Evolutionary conservation across 208 protist genomes (phyloP), one percentile per base, ranked within the genome.

Genomic region (Acanthamoeba lenticulata): DNA sequence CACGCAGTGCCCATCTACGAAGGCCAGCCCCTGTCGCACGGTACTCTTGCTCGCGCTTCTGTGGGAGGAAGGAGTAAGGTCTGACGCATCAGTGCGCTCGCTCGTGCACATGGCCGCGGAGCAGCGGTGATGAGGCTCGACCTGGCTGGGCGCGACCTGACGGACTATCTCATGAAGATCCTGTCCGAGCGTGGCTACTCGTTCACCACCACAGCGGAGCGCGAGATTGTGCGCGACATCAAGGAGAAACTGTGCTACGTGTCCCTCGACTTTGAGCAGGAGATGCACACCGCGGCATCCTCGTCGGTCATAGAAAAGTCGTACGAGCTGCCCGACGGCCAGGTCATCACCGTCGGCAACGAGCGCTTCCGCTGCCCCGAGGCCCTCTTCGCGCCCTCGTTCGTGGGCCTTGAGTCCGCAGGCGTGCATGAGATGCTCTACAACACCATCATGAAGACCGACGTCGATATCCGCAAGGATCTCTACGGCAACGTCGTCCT

Each of bases 401-500:
- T 92, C 36, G 4, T 92, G 57, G 77, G 77, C 5, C 57, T 95
- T 9, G 83, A 96, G 93, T 42, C 34, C 29, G 88, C 94, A n/a
- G 89, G 89, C 42, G 44, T 93, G 40, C 40, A 96, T 74, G 94
- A 98, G 69, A 96, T 94, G 17, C 81, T 94, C 4, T 96, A 96
- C 95, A 96, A 97, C 79, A 95, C 96, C n/a, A 98, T 98, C 77
- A 97, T 98, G 96, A 97, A 97, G 92, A 97, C 94, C 94, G 97
- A 98, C 92, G 92, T 95, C 29, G 96, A 97, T 60, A 97, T 99
- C 42, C 96, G 98, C 38, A 97, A 97, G 38, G 97, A 99, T 36
- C 96, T 99, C 34, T 99, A 98, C 96, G 95, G 94, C 72, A 98
- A 99, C 95, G 98, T 99, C 85, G 97, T 99, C n/a, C 97, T 99